Evolutionary conservation across 441 rosid species (phyloP), one percentile per base, ranked within the genome.

Genomic region (Hura crepitans): DNA sequence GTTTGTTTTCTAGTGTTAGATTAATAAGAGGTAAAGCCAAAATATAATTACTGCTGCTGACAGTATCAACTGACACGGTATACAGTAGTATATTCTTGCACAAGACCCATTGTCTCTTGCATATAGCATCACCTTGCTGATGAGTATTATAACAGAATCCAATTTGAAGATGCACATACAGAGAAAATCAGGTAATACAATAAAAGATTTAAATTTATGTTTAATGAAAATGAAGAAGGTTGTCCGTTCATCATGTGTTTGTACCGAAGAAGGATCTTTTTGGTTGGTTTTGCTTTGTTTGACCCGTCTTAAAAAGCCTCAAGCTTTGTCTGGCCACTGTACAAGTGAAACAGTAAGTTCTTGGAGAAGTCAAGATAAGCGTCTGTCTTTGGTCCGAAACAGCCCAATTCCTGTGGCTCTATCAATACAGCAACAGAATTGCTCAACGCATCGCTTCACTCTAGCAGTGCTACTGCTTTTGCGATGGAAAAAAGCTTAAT

Each of bases 211-310:
- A 31, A 63, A 63, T 31, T 25, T 63, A 14, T 2, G n/a, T 35
- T 7, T n/a, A 59, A 42, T 20, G 33, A 43, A n/a, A 22, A 27
- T 35, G 47, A 12, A 39, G 22, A 12, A n/a, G n/a, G n/a, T 39
- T 39, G 25, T 9, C 11, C 5, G 33, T 31, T 30, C n/a, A 0
- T 30, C n/a, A 0, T 49, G 22, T 15, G 42, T 10, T 59, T 51
- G 58, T 42, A 10, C 70, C 49, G 23, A 23, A 67, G 53, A 63
- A 75, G 82, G 75, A 81, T 81, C 73, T 81, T 70, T 72, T 14
- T 18, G 66, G 35, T 60, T 22, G 53, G 6, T 68, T n/a, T 74
- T 45, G 66, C 72, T 49, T 78, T 46, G 65, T 72, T 76, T 77
- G 77, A 74, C 78, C 58, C 74, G 77, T 69, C 75, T 37, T n/a